Evolutionary conservation across 2,329 filamentous ascomycete species (phyloP).

Genomic region (Penicillium sp.): DNA sequence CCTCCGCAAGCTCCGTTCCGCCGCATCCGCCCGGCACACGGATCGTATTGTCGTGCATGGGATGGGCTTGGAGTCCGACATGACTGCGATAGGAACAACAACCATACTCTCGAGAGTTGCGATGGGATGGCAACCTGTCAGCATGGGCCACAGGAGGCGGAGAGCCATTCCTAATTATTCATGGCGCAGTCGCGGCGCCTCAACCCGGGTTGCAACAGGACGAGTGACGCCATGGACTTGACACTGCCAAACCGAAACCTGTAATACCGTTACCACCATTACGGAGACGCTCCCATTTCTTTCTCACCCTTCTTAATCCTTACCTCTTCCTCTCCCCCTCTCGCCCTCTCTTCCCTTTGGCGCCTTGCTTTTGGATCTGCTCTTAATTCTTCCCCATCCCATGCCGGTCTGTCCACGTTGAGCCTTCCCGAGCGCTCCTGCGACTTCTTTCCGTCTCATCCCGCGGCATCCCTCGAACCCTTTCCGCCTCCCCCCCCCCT

Average conservation of each 20-base stretch:
- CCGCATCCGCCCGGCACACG: slow-evolving; percentile 24
- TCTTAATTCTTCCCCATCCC: slow-evolving; percentile 8
- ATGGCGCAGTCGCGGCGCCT: neutral
- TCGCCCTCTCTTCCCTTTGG: slow-evolving; percentile 7
- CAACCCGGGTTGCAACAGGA: neutral
- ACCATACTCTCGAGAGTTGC: too few species aligned
- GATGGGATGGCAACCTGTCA: too few species aligned
- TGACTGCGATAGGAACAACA: too few species aligned
- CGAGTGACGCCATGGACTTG: slow-evolving; percentile 31
- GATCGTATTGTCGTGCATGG: too few species aligned
- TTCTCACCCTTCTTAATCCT: slow-evolving; percentile 16
- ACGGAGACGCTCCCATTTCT: slow-evolving; percentile 13
- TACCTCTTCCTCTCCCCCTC: slow-evolving; percentile 14
- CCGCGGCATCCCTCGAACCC: slow-evolving; percentile 21
- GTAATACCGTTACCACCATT: slow-evolving; percentile 30
- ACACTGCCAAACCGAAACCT: slow-evolving; percentile 5
- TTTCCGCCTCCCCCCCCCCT: slow-evolving; percentile 1
- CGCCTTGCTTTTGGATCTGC: slow-evolving; percentile 13
- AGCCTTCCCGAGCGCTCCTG: slow-evolving; percentile 9
- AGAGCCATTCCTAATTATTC: neutral
- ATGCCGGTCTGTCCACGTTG: slow-evolving; percentile 16
- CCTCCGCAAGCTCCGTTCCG: slow-evolving; percentile 31
- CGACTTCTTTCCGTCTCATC: slow-evolving; percentile 23
- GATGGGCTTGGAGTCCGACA: too few species aligned
- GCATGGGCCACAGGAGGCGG: neutral